Conservation (phyloP, 768 basidiomycete genomes). For the Amanita brunnescens region DNA sequence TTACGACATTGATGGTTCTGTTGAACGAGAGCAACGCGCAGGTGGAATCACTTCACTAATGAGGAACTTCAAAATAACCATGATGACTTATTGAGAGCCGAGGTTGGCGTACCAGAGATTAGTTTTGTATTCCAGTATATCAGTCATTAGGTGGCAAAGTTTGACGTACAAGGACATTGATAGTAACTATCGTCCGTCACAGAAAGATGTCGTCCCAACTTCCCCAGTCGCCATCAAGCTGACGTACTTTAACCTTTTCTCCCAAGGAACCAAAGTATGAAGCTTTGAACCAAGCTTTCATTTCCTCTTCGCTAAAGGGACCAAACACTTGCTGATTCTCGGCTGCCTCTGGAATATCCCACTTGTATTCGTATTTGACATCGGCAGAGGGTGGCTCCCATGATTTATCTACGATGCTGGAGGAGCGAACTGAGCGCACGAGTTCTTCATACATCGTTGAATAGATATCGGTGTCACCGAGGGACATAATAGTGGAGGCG, state of each 20-base stretch:
- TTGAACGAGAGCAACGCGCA: slow-evolving; percentile 24
- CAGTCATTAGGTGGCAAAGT: slow-evolving; percentile 43
- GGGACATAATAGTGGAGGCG: slow-evolving; percentile 80
- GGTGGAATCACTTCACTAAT: slow-evolving; percentile 98
- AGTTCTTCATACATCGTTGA: slow-evolving; percentile 81
- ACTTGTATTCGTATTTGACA: slow-evolving; percentile 73
- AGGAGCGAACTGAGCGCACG: slow-evolving; percentile 63
- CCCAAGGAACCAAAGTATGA: slow-evolving; percentile 73
- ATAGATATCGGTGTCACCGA: slow-evolving; percentile 83
- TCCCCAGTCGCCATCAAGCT: slow-evolving; percentile 62
- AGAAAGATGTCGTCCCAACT: slow-evolving; percentile 59
- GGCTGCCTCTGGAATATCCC: slow-evolving; percentile 48
- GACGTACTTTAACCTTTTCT: slow-evolving; percentile 70
- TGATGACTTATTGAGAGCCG: slow-evolving; percentile 89
- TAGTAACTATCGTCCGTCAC: slow-evolving; percentile 22
- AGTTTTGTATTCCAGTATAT: slow-evolving; percentile 97
- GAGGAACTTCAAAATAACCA: slow-evolving; percentile 83
- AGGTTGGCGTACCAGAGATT: slow-evolving; percentile 74
- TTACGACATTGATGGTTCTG: neutral
- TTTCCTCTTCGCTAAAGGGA: slow-evolving; percentile 73
- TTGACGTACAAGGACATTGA: slow-evolving; percentile 2
- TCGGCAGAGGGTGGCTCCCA: slow-evolving; percentile 78
- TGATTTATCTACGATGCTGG: slow-evolving; percentile 54
- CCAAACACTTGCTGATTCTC: slow-evolving; percentile 55
- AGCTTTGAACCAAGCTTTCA: slow-evolving; percentile 73